Percentiles rank a stretch among this genome's conserved stretches.
These are phyloP conservation scores for Botrytis deweyae DNA, from an alignment of 2,329 filamentous ascomycete genomes.

Conservation along the genomic window DNA sequence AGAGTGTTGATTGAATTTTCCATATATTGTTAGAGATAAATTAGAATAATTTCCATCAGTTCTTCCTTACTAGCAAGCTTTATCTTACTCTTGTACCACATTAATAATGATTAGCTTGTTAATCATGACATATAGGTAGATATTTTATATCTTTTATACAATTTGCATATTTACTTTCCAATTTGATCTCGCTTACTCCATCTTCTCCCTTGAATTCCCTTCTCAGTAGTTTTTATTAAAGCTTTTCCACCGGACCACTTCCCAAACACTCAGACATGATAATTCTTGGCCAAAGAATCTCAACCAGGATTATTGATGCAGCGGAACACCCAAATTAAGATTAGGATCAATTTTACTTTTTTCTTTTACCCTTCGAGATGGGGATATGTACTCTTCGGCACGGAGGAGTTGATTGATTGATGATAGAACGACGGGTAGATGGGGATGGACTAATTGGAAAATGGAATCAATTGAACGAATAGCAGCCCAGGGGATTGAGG, in stretches of 20 bases:
- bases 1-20: neutral
- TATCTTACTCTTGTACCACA: too few relatives aligned
- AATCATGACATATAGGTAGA: neutral
- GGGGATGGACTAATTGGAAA: neutral
- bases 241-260: neutral
- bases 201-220: neutral
- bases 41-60: neutral
- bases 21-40: neutral
- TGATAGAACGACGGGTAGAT: neutral
- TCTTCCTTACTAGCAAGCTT: neutral
- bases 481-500: neutral
- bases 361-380: neutral
- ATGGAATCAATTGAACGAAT: neutral
- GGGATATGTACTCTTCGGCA: neutral
- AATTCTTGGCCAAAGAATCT: neutral
- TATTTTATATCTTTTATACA: neutral
- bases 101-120: neutral
- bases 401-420: neutral
- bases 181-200: neutral
- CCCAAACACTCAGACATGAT: neutral
- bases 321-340: neutral
- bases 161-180: neutral
- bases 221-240: neutral
- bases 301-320: constrained; percentile 3
- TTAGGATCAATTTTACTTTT: constrained; percentile 6